These are phyloP conservation scores for Rhizomucor miehei DNA, from an alignment of 371 early-diverging fungal species.

Conservation along the genomic window DNA sequence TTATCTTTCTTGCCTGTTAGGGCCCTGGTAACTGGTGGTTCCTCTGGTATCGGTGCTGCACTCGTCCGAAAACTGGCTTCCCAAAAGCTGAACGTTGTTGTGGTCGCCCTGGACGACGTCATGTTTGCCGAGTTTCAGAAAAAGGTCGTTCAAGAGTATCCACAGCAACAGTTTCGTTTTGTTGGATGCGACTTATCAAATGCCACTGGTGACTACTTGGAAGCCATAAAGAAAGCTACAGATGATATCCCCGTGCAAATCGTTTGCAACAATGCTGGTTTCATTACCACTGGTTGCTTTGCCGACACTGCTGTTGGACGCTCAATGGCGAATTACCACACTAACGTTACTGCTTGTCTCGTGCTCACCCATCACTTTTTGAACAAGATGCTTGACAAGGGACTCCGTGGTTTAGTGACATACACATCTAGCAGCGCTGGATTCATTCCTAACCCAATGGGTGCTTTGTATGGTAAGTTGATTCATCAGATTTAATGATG, in stretches of 20 bases:
- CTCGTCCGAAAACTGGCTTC: conserved; percentile 53
- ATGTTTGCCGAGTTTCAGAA: conserved; percentile 36
- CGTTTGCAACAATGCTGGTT: conserved; percentile 67
- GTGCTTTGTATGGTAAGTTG: conserved; percentile 52
- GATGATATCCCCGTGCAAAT: conserved; percentile 50
- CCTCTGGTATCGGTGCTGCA: conserved; percentile 63
- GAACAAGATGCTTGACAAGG: conserved; percentile 41
- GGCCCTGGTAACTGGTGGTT: conserved; percentile 58
- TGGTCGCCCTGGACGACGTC: conserved; percentile 56
- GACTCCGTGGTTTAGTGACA: conserved; percentile 43
- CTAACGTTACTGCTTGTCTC: conserved; percentile 50
- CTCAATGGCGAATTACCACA: conserved; percentile 52
- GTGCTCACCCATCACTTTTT: conserved; percentile 55
- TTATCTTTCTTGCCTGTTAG: conserved; percentile 10
- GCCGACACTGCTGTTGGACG: conserved; percentile 38
- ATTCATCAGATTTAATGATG: too few species aligned
- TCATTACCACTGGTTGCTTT: conserved; percentile 57
- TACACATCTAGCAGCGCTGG: conserved; percentile 62
- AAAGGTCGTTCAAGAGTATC: conserved; percentile 41
- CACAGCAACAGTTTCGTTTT: conserved; percentile 46
- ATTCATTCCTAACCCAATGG: conserved; percentile 59
- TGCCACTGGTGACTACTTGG: conserved; percentile 41
- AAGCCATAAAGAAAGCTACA: conserved; percentile 40
- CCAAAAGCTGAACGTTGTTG: conserved; percentile 57
- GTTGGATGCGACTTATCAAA: conserved; percentile 53